phyloP scores from a whole-genome alignment of 2,329 filamentous ascomycete species.

The Rhynchosporium agropyri region DNA sequence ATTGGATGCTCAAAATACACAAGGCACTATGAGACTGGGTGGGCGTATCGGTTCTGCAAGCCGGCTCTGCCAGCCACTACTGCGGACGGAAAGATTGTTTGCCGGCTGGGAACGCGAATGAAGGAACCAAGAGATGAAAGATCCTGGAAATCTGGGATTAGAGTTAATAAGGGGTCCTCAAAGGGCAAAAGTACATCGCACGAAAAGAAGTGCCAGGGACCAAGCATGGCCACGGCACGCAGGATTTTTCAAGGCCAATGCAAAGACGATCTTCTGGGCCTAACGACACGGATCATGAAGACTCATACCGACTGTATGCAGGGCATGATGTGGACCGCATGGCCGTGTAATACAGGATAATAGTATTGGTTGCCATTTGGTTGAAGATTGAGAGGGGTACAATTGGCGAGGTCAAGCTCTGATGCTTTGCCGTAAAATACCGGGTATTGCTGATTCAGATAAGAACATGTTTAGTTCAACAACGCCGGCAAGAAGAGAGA shows the following conservation, averaged over 20 bases:
- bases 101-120: conserved; percentile 4
- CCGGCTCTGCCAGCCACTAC: background rate
- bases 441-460: background rate
- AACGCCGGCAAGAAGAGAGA: background rate
- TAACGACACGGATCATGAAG: conserved; percentile 8
- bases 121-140: background rate
- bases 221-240: background rate
- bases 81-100: conserved; percentile 2
- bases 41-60: background rate
- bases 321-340: background rate
- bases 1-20: background rate
- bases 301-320: background rate
- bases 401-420: background rate
- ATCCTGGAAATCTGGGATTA: background rate
- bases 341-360: background rate
- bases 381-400: background rate
- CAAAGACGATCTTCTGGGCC: conserved; percentile 7
- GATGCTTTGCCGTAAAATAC: background rate
- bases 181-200: conserved; percentile 13
- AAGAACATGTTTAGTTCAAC: background rate
- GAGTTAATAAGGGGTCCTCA: conserved; percentile 6
- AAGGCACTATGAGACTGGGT: background rate
- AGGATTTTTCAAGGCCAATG: conserved; percentile 7
- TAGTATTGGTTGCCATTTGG: background rate
- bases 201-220: background rate